phyloP scores from a whole-genome alignment of 371 early-diverging fungal genomes.

The Mucor indicus region DNA sequence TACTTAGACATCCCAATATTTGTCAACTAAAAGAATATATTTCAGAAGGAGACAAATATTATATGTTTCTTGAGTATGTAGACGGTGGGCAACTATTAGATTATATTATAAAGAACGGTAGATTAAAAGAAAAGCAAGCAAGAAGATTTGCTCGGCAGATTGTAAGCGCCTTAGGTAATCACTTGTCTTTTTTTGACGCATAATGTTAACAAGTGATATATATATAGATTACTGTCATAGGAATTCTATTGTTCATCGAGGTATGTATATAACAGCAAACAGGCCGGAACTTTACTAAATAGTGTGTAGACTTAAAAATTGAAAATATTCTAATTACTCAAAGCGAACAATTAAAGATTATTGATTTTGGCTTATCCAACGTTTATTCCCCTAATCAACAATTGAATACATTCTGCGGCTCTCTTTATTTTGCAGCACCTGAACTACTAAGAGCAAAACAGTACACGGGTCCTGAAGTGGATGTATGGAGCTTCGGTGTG shows the following conservation, averaged over 20 bases:
- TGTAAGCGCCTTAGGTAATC: conserved; percentile 72
- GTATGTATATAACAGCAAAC: too few species aligned
- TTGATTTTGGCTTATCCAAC: conserved; percentile 91
- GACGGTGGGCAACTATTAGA: conserved; percentile 76
- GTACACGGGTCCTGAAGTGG: conserved; percentile 89
- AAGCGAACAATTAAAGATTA: conserved; percentile 58
- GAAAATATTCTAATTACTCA: conserved; percentile 90
- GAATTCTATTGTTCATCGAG: conserved; percentile 71
- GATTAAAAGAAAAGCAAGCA: conserved; percentile 70
- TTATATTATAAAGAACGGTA: conserved; percentile 69
- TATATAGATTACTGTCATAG: conserved; percentile 54
- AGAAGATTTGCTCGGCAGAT: conserved; percentile 76
- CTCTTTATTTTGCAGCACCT: conserved; percentile 81
- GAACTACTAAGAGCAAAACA: conserved; percentile 81
- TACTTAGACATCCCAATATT: conserved; percentile 82
- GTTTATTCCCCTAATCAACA: conserved; percentile 65
- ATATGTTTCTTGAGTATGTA: conserved; percentile 85
- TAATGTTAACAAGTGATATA: too few species aligned
- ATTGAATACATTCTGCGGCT: conserved; percentile 81
- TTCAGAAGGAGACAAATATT: conserved; percentile 74
- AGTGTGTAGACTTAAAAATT: conserved; percentile 85
- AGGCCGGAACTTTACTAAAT: too few species aligned
- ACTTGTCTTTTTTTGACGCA: too few species aligned
- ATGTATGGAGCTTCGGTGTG: conserved; percentile 92
- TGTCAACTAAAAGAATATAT: conserved; percentile 73